Base-by-base conservation (phyloP, 2,329 filamentous ascomycete species). In the Microsporum ferrugineum region DNA sequence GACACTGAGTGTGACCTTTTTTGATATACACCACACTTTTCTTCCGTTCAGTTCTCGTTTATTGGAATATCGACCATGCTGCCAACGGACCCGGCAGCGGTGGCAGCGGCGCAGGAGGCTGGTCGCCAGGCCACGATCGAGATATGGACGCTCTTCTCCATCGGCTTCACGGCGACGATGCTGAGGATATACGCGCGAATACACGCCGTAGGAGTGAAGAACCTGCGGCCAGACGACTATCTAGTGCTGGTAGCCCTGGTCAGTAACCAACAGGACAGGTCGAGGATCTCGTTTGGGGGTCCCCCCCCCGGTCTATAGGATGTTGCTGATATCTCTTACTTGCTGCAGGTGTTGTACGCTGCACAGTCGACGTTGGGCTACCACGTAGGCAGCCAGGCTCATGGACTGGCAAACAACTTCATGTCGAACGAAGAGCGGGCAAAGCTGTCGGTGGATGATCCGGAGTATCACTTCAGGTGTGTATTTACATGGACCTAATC, bases 341-440 rank as follows among this genome's bases (percentile, higher is more conserved):
- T 12, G 2, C n/a, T 47, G 43, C 49, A 81, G 77, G 60, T 77
- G 7, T 72, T 81, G 55, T 82, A 82, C 60, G 73, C 75, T 0
- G 55, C 17, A 4, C 77, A 82, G 65, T 76, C 79, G 0, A 71
- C 70, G 34, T 69, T 79, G 17, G 76, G 75, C 3, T 77, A 81
- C 55, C 73, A 71, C n/a, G 76, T 80, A 7, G 77, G 77, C 10
- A 73, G 73, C 38, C 67, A 69, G 12, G 78, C 74, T 17, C 70
- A 74, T 51, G 80, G 81, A 0, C 71, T 83, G 1, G 80, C 81
- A 12, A 83, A 84, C 39, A 57, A 57, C 39, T 36, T 75, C 59
- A 82, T 84, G 79, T 78, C 80, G 1, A 69, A 76, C 31, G 74
- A 72, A 6, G 68, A 80, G 63, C 75, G 82, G 6, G 70, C 66